Base-by-base conservation (phyloP, 768 basidiomycete species). In the Dioszegia hungarica region DNA sequence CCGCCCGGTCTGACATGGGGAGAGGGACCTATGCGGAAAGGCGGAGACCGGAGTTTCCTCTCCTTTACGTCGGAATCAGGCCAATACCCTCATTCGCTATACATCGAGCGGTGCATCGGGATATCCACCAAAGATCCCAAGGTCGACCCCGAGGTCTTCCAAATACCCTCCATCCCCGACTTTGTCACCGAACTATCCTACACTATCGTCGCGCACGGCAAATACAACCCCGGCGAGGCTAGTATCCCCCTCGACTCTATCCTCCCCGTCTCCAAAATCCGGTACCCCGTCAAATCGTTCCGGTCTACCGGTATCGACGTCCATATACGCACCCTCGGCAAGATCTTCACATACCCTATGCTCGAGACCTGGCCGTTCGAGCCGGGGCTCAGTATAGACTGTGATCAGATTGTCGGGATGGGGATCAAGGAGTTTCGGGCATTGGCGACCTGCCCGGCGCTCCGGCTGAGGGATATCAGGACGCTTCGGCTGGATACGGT, bases 11-110 rank as follows among this genome's bases (percentile, higher is more conserved):
- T 36, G 22, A 25, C 25, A 12, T 51, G 49, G 49, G 49, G 49
- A 1, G 5, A 6, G 15, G 22, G 11, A 1, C 12, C 3, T 10
- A 14, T 37, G 15, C n/a, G 31, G 9, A 37, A 19, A 24, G 49
- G 49, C 20, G 49, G 49, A 19, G 49, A 51, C 17, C 37, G 49
- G 25, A 51, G 49, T 19, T 51, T 51, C 17, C 49, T 51, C n/a
- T 51, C 49, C 9, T 51, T 51, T 27, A 38, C 36, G 20, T n/a
- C 20, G 8, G 49, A 51, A 27, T 51, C 49, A 17, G 49, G 49
- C 3, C 39, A 38, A 17, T 17, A 15, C 3, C 20, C 34, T 2
- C 36, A 51, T 25, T 38, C 49, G 24, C 37, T 51, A n/a, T 51
- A 51, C 24, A 33, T 51, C 25, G 49, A 51, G 37, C 34, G 49